A percentile compares a stretch with the other conserved stretches of the same genome.
phyloP scores from a whole-genome alignment of 2,329 filamentous ascomycete species.

The Lecanicillium sp. region DNA sequence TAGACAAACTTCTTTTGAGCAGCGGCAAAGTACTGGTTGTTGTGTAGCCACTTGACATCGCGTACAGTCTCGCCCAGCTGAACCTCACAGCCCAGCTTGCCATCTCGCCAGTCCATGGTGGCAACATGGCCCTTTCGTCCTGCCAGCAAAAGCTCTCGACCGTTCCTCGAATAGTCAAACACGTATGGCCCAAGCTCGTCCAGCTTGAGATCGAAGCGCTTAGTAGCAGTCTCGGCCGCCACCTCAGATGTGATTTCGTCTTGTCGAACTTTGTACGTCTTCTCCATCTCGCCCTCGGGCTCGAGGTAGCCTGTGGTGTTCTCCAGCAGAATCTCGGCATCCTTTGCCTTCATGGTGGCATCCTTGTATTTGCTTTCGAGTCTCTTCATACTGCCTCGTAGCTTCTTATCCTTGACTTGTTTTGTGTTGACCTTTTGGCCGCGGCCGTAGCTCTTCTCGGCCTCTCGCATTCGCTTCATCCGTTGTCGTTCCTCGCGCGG shows the following conservation, averaged over 20 bases:
- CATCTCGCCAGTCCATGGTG: conserved; percentile 91
- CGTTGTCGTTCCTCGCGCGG: conserved; percentile 43
- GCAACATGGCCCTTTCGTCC: conserved; percentile 92
- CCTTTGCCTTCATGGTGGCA: conserved; percentile 77
- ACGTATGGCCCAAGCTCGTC: conserved; percentile 78
- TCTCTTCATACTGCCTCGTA: conserved; percentile 68
- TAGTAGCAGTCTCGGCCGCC: conserved; percentile 77
- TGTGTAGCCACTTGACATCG: conserved; percentile 87
- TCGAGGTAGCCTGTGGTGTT: conserved; percentile 81
- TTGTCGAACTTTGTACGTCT: conserved; percentile 88
- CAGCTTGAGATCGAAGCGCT: conserved; percentile 83
- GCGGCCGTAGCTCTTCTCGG: conserved; percentile 74
- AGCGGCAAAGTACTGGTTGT: conserved; percentile 89
- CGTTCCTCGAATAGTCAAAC: conserved; percentile 84
- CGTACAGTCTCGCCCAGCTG: conserved; percentile 86
- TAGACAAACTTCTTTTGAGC: conserved; percentile 96
- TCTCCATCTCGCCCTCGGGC: conserved; percentile 78
- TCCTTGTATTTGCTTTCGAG: conserved; percentile 78
- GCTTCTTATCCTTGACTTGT: conserved; percentile 78
- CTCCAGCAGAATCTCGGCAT: conserved; percentile 90
- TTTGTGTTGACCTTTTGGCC: conserved; percentile 67
- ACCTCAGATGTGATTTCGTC: conserved; percentile 72
- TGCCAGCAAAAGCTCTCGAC: conserved; percentile 73
- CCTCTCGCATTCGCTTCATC: conserved; percentile 47
- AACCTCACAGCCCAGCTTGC: conserved; percentile 83